A percentile compares a stretch with the other conserved stretches of the same genome.
Conservation (phyloP, 2,329 filamentous ascomycete species). For the Colletotrichum lupini region DNA sequence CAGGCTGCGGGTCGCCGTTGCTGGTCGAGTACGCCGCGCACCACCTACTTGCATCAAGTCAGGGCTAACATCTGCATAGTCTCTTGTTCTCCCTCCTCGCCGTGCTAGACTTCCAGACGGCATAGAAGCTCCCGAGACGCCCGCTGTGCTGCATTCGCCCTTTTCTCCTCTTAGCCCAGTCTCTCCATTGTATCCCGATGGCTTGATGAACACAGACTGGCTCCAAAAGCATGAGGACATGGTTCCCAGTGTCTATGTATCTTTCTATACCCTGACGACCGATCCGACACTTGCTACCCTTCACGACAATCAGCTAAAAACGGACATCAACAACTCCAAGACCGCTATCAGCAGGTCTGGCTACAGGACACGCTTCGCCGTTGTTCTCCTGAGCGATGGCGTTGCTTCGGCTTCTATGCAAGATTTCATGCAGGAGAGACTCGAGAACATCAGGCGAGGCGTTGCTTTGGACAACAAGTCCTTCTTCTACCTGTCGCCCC, state of each 20-base stretch:
- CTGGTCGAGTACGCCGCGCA: constrained; percentile 78
- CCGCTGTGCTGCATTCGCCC: constrained; percentile 82
- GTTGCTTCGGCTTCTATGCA: constrained; percentile 54
- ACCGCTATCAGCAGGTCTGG: constrained; percentile 74
- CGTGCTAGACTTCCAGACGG: constrained; percentile 65
- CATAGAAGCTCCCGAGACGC: constrained; percentile 57
- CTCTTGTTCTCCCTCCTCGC: constrained; percentile 67
- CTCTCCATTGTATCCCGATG: constrained; percentile 89
- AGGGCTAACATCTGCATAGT: constrained; percentile 52
- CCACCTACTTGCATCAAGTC: constrained; percentile 32
- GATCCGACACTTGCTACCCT: constrained; percentile 79
- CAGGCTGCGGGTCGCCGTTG: constrained; percentile 76
- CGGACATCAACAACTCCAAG: constrained; percentile 84
- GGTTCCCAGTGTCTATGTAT: constrained; percentile 82
- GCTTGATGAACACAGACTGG: constrained; percentile 85
- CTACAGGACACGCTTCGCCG: constrained; percentile 81
- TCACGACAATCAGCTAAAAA: constrained; percentile 89
- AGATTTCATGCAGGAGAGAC: constrained; percentile 74
- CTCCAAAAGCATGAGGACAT: constrained; percentile 88
- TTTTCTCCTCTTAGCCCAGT: constrained; percentile 89
- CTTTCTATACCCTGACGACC: constrained; percentile 81
- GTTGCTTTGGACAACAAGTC: constrained; percentile 86
- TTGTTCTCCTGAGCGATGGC: constrained; percentile 82
- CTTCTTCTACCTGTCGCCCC: constrained; percentile 85
- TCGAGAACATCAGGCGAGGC: constrained; percentile 81